Percentiles rank a stretch among this genome's conserved stretches.
These are phyloP conservation scores for Earliella scabrosa DNA, from an alignment of 1,284 basidiomycete genomes.

Conservation along the genomic window DNA sequence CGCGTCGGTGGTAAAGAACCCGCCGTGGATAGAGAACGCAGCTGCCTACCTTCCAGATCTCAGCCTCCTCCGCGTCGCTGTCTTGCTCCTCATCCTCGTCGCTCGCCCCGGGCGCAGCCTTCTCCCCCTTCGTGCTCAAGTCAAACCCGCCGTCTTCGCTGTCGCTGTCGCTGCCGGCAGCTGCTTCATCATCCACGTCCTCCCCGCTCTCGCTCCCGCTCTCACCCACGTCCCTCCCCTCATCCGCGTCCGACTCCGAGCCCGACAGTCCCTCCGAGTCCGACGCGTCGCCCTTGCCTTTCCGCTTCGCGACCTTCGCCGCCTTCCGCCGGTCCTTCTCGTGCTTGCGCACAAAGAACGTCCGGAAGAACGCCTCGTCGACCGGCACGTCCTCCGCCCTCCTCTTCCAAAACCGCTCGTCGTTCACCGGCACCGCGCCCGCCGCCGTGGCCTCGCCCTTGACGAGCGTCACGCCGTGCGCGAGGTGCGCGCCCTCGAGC, in stretches of 20 bases:
- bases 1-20: neutral
- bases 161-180: slow-evolving; percentile 20
- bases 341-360: slow-evolving; percentile 68
- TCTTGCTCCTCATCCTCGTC: slow-evolving; percentile 43
- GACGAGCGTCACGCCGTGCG: slow-evolving; percentile 69
- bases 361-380: slow-evolving; percentile 83
- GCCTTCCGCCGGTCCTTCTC: slow-evolving; percentile 53
- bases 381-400: slow-evolving; percentile 80
- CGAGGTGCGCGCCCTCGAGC: slow-evolving; percentile 62
- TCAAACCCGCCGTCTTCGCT: slow-evolving; percentile 34
- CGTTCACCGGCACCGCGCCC: slow-evolving; percentile 68
- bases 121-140: slow-evolving; percentile 42
- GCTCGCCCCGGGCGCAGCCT: slow-evolving; percentile 42
- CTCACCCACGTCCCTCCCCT: slow-evolving; percentile 26
- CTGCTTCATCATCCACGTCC: slow-evolving; percentile 39
- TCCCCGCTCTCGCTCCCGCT: slow-evolving; percentile 23
- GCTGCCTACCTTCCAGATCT: slow-evolving; percentile 81
- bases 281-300: slow-evolving; percentile 37
- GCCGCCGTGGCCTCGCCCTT: slow-evolving; percentile 63
- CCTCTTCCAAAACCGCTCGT: slow-evolving; percentile 79
- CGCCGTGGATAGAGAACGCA: neutral
- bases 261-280: slow-evolving; percentile 38
- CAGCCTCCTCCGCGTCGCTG: slow-evolving; percentile 62
- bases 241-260: slow-evolving; percentile 33
- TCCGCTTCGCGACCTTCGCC: slow-evolving; percentile 49